phyloP scores from a whole-genome alignment of 129 eudicot genomes.

The Flaveria brownii region DNA sequence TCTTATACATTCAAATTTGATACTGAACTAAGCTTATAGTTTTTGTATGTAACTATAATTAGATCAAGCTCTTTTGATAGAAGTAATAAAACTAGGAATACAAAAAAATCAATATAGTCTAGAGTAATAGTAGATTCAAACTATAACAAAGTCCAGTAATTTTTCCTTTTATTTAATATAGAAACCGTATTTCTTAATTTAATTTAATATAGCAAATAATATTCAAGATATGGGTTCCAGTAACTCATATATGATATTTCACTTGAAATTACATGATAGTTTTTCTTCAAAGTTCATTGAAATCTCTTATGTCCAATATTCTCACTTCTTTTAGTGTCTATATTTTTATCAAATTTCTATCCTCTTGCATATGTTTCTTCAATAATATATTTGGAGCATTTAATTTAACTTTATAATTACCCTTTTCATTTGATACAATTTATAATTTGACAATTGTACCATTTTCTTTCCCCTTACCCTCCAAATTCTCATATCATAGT shows the following conservation, averaged over 20 bases:
- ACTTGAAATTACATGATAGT: too few species aligned
- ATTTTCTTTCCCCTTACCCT: too few species aligned
- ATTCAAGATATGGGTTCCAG: neutral
- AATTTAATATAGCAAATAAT: neutral
- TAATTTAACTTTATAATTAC: too few species aligned
- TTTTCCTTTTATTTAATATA: too few species aligned
- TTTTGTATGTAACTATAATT: neutral
- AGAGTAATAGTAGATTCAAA: neutral
- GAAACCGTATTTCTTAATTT: neutral
- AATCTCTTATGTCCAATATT: neutral
- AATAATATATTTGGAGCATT: neutral
- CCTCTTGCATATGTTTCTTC: constrained; percentile 8
- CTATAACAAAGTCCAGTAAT: too few species aligned
- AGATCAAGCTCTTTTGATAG: neutral
- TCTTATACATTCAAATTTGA: neutral
- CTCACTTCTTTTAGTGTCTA: neutral
- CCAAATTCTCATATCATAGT: too few species aligned
- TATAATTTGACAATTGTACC: too few species aligned
- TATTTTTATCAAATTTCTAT: neutral
- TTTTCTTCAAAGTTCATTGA: neutral
- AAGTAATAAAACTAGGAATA: too few species aligned
- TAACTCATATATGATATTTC: neutral
- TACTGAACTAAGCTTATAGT: neutral
- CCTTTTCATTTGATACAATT: too few species aligned
- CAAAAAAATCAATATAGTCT: neutral